Base-by-base conservation (phyloP, 768 basidiomycete species). In the Hypholoma fasciculare region DNA sequence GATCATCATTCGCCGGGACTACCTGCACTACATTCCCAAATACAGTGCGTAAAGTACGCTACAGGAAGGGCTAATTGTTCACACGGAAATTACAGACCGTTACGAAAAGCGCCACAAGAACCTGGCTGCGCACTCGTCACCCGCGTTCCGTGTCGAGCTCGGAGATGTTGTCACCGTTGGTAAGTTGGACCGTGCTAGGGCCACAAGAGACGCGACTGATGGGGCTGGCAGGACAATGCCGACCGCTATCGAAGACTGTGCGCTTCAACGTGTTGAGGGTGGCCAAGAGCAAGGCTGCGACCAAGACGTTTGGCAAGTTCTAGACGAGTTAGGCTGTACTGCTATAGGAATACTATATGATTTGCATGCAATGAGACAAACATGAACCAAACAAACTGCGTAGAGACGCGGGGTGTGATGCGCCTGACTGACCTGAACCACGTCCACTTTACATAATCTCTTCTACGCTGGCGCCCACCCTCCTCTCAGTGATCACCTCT, bases 31-130 rank as follows among this genome's bases (percentile, higher is more conserved):
- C 80, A 85, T 99, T 74, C 94, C 96, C 65, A 99, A 99, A 84
- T 99, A 98, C 85, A 91, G 92, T 94, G 73, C 71, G 92, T 84
- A 11, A 26, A 36, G 49, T 9, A 14, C 17, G 12, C 7, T 6
- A 12, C 43, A 26, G 40, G 34, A 23, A 30, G 34, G 30, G 9
- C 13, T 27, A 27, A 23, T 34, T 53, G 26, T 54, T 49, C 62
- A 67, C 23, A 62, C 55, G 59, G 46, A 20, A 19, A 47, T 44
- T 51, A 36, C 65, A 94, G 92, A 95, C 82, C 94, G 96, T 82
- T 98, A 98, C 76, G 96, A 96, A 78, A 96, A 96, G 78, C 81
- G 96, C 70, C 97, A 99, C 83, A 97, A 96, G 83, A 99, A 99
- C 82, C 75, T 99, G 72, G 94, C 96, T 44, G 97, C 86, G 48